Evolutionary conservation across 1,284 basidiomycete genomes (phyloP), one percentile per base, ranked within the genome.

Genomic region (Ganoderma lucidum): DNA sequence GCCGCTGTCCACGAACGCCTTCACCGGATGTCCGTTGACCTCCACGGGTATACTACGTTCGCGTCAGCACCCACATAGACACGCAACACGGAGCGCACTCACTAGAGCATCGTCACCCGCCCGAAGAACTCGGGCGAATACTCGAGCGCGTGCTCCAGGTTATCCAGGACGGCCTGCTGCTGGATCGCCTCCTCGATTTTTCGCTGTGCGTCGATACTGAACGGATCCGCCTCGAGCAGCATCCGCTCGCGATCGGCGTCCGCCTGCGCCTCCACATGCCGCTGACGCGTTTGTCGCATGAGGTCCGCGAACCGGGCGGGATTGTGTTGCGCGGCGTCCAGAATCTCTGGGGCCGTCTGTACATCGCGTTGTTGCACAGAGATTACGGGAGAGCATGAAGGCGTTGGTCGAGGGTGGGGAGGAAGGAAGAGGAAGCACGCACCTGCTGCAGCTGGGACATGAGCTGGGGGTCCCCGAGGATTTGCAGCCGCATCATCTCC

Each of bases 1-100:
- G 35, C 97, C 97, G 73, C 96, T 97, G 79, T 99, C 97, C 32
- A 99, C 98, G 77, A 99, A 99, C 0, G 98, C 98, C 79, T 97
- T 98, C 45, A 99, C 90, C 0, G 92, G 91, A 65, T 88, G 87
- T 0, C 94, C 94, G 76, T 99, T 99, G 3, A 99, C 96, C 77
- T 98, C 96, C 0, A 97, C 92, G 19, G 88, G 87, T 68, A 95
- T 91, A 73, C 93, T 95, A 63, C 17, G 51, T 17, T 12, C 15
- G 12, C 19, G 9, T 67, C 35, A 73, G 39, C 32, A 48, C 69
- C 44, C 28, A 65, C 37, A 44, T 69, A 0, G 65, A 28, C 66
- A 30, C 63, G 55, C 64, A 44, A 62, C 30, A 30, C 12, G 39
- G 35, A 58, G 41, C 64, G 45, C 35, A 48, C 91, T 81, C 77